A percentile compares a stretch with the other conserved stretches of the same genome.
Evolutionary conservation across 2,329 filamentous ascomycete genomes (phyloP).

Genomic region (Diaporthe citrichinensis): DNA sequence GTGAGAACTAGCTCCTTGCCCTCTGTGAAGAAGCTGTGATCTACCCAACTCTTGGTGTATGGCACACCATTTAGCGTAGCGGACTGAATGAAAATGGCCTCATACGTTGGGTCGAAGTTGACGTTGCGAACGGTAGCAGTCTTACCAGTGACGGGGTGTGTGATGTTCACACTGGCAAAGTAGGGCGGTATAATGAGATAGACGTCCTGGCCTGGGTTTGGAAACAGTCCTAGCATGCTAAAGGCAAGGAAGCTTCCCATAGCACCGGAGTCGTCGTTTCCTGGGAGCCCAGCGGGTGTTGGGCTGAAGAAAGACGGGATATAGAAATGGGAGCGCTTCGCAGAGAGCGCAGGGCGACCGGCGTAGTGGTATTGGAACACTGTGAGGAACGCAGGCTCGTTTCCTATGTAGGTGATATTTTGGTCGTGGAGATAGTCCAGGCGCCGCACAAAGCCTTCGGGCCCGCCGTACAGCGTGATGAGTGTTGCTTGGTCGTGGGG

Average conservation of each 20-base stretch:
- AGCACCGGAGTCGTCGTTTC: constrained; percentile 79
- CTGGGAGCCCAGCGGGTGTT: constrained; percentile 72
- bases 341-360: constrained; percentile 71
- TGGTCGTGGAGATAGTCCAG: constrained; percentile 76
- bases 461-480: constrained; percentile 72
- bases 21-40: constrained; percentile 76
- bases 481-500: constrained; percentile 68
- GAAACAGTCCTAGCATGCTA: constrained; percentile 79
- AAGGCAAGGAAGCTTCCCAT: constrained; percentile 79
- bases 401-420: constrained; percentile 72
- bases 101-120: constrained; percentile 73
- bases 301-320: constrained; percentile 76
- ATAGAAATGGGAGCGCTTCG: constrained; percentile 71
- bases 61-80: constrained; percentile 72
- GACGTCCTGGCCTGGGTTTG: constrained; percentile 77
- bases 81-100: constrained; percentile 74
- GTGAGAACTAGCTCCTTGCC: constrained; percentile 75
- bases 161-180: constrained; percentile 73
- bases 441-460: constrained; percentile 67
- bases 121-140: constrained; percentile 71
- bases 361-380: constrained; percentile 80
- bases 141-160: constrained; percentile 69
- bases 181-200: constrained; percentile 81
- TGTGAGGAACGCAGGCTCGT: constrained; percentile 72
- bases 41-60: constrained; percentile 77